Base-by-base conservation (phyloP, 1,139 yeast genomes). In the Geotrichum klebahnii region DNA sequence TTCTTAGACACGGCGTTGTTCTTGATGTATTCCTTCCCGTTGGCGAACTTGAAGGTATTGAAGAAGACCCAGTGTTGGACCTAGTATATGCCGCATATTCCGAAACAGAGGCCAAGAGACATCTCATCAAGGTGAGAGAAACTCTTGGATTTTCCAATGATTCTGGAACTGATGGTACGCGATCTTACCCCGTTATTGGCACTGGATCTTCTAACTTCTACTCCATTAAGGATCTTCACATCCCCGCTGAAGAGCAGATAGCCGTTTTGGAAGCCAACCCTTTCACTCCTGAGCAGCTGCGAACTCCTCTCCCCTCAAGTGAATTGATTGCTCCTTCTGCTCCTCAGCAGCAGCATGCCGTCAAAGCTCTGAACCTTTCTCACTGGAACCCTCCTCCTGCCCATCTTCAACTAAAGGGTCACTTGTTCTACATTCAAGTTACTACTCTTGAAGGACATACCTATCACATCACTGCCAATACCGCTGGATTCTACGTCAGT, bases 351-450 rank as follows among this genome's bases (percentile, higher is more conserved):
- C 28, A n/a, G 16, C 39, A 41, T 16, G 52, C 50, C 9, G 52
- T 48, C 19, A 50, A 47, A 29, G 23, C 48, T n/a, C 34, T 52
- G 16, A 46, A 75, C 49, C 65, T 88, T 45, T 85, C 96, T n/a
- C 80, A 80, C 52, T 90, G 96, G 94, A 82, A 87, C 56, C 94
- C 95, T 10, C 88, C 84, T 17, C 89, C 95, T n/a, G 73, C 81
- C 5, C 67, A 71, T 26, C 67, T 67, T 57, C 82, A 77, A 63
- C 71, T 72, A 52, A 78, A 76, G 63, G 98, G 97, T 24, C 96
- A 90, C 63, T 73, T 90, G 61, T 72, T 84, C 53, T 92, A 92
- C 67, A 73, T 92, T 60, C 79, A 79, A 50, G 74, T 80, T 45
- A 83, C 79, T 61, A 86, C 97, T 37, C 73, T 85, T 58, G 97